Conservation (phyloP, 768 basidiomycete species). For the Boletus barrowsii region DNA sequence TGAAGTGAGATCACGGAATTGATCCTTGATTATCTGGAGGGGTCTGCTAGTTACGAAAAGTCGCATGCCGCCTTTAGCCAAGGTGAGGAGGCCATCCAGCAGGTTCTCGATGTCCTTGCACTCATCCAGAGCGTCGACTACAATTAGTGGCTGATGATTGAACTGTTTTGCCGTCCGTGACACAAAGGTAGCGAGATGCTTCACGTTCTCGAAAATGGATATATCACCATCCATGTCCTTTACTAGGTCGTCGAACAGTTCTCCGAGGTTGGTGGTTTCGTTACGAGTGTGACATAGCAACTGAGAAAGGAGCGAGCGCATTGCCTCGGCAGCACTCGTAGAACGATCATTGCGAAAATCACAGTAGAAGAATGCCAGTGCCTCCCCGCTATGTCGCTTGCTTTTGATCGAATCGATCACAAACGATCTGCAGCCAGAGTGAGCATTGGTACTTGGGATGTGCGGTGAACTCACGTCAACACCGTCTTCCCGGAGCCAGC, state of each 20-base stretch:
- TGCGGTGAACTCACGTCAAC: conserved; percentile 8
- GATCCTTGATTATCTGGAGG: conserved; percentile 8
- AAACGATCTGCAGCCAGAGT: conserved; percentile 3
- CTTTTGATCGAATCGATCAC: conserved; percentile 5
- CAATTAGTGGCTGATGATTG: conserved; percentile 1
- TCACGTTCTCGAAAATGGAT: neutral
- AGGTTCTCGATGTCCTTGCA: conserved; percentile 9
- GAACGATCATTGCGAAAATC: conserved; percentile 12
- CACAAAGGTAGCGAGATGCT: conserved; percentile 2
- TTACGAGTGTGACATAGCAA: conserved; percentile 2
- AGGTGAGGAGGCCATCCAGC: conserved; percentile 2
- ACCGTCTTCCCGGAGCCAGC: conserved; percentile 21
- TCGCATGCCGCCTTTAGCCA: conserved; percentile 1
- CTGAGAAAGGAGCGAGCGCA: conserved; percentile 17
- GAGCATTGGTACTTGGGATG: neutral
- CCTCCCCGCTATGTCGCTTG: neutral
- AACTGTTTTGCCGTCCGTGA: neutral
- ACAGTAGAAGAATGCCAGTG: conserved; percentile 16
- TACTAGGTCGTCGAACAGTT: neutral
- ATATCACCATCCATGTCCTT: neutral
- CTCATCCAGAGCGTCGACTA: conserved; percentile 22
- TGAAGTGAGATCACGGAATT: neutral
- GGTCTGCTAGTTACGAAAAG: conserved; percentile 19
- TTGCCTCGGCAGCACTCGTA: conserved; percentile 1
- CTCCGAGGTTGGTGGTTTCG: neutral